Conservation (phyloP, 352 stramenopile species). For the Phytophthora rubi region DNA sequence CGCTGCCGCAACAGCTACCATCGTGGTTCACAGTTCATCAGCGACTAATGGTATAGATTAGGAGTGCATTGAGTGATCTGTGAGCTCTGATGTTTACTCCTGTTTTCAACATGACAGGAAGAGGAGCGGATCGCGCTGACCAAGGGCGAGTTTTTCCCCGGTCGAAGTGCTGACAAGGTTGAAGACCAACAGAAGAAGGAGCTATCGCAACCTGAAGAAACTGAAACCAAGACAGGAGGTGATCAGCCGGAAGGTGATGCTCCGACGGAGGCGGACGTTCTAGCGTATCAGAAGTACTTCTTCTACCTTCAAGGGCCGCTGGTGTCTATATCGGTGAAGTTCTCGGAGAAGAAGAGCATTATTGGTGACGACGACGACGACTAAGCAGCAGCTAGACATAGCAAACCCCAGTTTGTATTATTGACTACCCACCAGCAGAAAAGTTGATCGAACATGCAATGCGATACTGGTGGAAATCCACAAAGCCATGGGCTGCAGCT, state of each 20-base stretch:
- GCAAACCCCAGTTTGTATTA: constrained; percentile 34
- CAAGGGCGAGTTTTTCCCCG: constrained; percentile 73
- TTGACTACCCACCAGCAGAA: constrained; percentile 21
- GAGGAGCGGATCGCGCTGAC: constrained; percentile 77
- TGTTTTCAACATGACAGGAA: constrained; percentile 42
- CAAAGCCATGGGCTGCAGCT: constrained; percentile 7
- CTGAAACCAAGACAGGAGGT: constrained; percentile 11
- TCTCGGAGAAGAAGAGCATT: constrained; percentile 91
- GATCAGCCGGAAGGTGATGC: constrained; percentile 15
- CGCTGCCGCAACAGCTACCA: constrained; percentile 76
- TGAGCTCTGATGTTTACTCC: neutral
- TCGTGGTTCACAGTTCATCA: constrained; percentile 87
- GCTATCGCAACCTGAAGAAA: constrained; percentile 2
- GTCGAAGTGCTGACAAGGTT: constrained; percentile 32
- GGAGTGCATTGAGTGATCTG: neutral
- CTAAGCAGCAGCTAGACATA: constrained; percentile 34
- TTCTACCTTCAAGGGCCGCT: constrained; percentile 84
- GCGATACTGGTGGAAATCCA: constrained; percentile 17
- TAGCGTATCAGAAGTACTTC: constrained; percentile 84
- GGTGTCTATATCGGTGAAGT: constrained; percentile 79
- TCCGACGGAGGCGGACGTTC: constrained; percentile 11
- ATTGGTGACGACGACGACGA: constrained; percentile 90
- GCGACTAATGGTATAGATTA: constrained; percentile 59
- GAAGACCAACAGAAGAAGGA: constrained; percentile 16
- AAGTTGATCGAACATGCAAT: constrained; percentile 35